These are phyloP conservation scores for Oryza brachyantha DNA, from an alignment of 176 grass and related monocot genomes.

Conservation along the genomic window DNA sequence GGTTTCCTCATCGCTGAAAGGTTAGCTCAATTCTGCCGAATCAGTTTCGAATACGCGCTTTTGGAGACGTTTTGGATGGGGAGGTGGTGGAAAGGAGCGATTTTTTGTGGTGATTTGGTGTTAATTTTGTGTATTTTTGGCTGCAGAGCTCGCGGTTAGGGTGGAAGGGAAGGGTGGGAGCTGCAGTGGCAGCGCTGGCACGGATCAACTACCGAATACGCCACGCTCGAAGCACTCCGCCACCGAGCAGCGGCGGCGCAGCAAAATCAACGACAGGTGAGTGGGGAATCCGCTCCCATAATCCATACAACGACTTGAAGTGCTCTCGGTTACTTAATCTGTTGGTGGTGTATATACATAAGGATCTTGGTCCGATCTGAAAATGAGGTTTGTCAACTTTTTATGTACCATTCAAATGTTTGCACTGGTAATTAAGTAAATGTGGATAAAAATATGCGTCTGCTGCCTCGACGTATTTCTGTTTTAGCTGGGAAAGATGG, in stretches of 20 bases:
- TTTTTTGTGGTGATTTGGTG: not conserved
- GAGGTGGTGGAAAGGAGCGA: not conserved
- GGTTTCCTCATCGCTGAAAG: slow-evolving; percentile 77
- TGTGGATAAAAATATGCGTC: not conserved
- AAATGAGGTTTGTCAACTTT: not conserved
- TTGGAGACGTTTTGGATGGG: not conserved
- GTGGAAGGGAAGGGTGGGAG: slow-evolving; percentile 65
- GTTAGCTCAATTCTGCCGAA: slow-evolving; percentile 45
- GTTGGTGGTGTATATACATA: not conserved
- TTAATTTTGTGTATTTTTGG: not conserved
- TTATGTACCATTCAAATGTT: not conserved
- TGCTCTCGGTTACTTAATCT: not conserved
- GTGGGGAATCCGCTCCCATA: not conserved
- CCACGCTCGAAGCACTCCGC: slow-evolving; percentile 96
- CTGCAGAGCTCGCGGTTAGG: slow-evolving; percentile 49
- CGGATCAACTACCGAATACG: slow-evolving; percentile 74
- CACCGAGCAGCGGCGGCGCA: slow-evolving; percentile 85
- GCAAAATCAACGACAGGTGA: slow-evolving; percentile 97
- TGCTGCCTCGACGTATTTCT: not conserved
- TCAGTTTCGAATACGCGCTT: not conserved
- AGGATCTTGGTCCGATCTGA: not conserved
- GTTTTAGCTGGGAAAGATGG: not conserved
- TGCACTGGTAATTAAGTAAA: not conserved
- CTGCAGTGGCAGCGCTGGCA: slow-evolving; percentile 63
- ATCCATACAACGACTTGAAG: not conserved